Evolutionary conservation across 2,329 filamentous ascomycete species (phyloP).

Genomic region (Zymoseptoria crescenta): DNA sequence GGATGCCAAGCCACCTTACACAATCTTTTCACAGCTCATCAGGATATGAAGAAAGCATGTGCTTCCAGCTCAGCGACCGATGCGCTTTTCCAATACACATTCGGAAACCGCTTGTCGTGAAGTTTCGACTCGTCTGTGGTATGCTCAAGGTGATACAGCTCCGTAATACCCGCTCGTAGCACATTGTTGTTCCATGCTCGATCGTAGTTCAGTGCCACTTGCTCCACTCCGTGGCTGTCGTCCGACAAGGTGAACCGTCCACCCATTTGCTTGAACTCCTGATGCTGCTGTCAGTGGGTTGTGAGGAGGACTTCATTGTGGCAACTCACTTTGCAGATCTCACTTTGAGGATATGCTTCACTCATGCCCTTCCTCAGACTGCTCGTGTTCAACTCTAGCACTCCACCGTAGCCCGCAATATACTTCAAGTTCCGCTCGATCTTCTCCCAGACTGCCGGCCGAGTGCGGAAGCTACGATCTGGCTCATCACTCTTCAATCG

Average conservation of each 20-base stretch:
- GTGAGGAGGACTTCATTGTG: neutral
- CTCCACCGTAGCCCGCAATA: conserved; percentile 64
- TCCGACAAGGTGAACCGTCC: conserved; percentile 88
- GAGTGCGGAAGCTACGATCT: conserved; percentile 41
- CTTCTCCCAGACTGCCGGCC: conserved; percentile 59
- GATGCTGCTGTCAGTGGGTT: conserved; percentile 1
- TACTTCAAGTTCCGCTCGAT: conserved; percentile 67
- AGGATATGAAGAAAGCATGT: conserved; percentile 18
- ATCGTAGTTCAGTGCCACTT: conserved; percentile 78
- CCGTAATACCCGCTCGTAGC: conserved; percentile 55
- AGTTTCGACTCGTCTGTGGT: conserved; percentile 17
- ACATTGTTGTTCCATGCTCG: conserved; percentile 39
- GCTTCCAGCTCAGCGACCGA: conserved; percentile 13
- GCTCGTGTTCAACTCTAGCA: conserved; percentile 84
- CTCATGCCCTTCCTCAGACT: conserved; percentile 80
- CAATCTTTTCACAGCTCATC: no score
- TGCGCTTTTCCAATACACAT: conserved; percentile 18
- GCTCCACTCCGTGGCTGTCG: conserved; percentile 82
- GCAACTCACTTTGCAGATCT: conserved; percentile 62
- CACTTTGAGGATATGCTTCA: conserved; percentile 78
- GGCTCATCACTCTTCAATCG: conserved; percentile 68
- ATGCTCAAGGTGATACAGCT: conserved; percentile 41
- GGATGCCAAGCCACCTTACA: no score
- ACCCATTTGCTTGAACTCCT: conserved; percentile 64
- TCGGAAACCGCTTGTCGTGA: conserved; percentile 30